phyloP scores from a whole-genome alignment of 75 land plant species.

The Cupressus sempervirens region DNA sequence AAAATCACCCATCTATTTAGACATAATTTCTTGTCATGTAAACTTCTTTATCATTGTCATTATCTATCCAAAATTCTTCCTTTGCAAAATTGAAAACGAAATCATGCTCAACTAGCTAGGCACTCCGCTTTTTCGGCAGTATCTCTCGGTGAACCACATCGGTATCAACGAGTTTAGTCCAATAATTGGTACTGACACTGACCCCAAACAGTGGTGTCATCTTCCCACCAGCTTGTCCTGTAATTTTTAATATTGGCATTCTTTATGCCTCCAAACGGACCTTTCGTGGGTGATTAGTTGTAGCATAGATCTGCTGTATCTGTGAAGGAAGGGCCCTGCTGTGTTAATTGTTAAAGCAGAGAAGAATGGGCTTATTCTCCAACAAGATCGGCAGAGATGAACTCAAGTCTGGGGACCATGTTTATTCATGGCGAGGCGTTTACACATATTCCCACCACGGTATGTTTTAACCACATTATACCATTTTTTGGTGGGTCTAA shows the following conservation, averaged over 20 bases:
- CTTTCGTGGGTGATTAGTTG: not conserved
- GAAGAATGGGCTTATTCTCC: slow-evolving; percentile 38
- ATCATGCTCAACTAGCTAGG: too few species aligned
- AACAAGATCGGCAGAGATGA: slow-evolving; percentile 35
- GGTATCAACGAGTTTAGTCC: not conserved
- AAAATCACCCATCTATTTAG: too few species aligned
- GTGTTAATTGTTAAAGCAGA: not conserved
- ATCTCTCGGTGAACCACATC: not conserved
- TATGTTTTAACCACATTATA: not conserved
- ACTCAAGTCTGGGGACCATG: slow-evolving; percentile 61
- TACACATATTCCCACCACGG: slow-evolving; percentile 76
- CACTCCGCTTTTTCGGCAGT: not conserved
- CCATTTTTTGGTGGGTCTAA: not conserved
- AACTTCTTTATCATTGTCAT: too few species aligned
- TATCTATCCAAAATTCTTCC: too few species aligned
- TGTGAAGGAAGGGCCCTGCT: not conserved
- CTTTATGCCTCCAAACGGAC: not conserved
- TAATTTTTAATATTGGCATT: not conserved
- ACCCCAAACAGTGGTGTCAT: not conserved
- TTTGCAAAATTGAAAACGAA: too few species aligned
- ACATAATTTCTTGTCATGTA: too few species aligned
- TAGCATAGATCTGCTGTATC: not conserved
- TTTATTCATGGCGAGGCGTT: slow-evolving; percentile 63
- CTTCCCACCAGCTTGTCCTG: not conserved
- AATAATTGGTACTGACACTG: not conserved